Evolutionary conservation across 768 basidiomycete species (phyloP).

Genomic region (Agrocybe pediades): DNA sequence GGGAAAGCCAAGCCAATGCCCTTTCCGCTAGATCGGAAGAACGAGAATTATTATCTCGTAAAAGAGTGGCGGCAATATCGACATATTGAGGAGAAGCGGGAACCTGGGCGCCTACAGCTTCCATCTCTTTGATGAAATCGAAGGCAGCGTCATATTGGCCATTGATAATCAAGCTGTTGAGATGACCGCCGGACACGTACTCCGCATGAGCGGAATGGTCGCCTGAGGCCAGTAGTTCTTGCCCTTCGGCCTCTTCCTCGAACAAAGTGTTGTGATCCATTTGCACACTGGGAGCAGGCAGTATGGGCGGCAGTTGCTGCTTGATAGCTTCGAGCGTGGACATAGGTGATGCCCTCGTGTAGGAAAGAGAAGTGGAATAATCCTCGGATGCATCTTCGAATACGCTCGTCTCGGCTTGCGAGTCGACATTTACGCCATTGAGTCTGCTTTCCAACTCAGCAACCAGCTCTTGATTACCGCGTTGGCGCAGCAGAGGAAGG

Average conservation of each 20-base stretch:
- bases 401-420: constrained; percentile 11
- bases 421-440: neutral
- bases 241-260: constrained; percentile 29
- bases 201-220: constrained; percentile 7
- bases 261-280: constrained; percentile 32
- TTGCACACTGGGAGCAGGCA: constrained; percentile 29
- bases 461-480: constrained; percentile 9
- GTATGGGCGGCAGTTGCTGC: constrained; percentile 26
- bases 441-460: constrained; percentile 17
- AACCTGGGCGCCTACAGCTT: constrained; percentile 27
- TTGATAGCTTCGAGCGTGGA: constrained; percentile 29
- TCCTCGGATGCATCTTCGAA: constrained; percentile 35
- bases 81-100: constrained; percentile 29
- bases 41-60: constrained; percentile 8
- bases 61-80: constrained; percentile 25
- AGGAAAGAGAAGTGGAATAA: constrained; percentile 20
- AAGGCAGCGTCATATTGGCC: constrained; percentile 2
- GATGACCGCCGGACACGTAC: constrained; percentile 6
- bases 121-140: constrained; percentile 30
- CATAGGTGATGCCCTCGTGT: constrained; percentile 13
- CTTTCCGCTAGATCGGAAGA: constrained; percentile 14
- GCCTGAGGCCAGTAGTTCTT: constrained; percentile 16
- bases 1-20: constrained; percentile 33
- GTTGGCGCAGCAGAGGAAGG: constrained; percentile 22
- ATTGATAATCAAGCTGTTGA: neutral